A percentile compares a stretch with the other conserved stretches of the same genome.
These are phyloP conservation scores for Gentiana straminea DNA, from an alignment of 257 asterid species.

Conservation along the genomic window DNA sequence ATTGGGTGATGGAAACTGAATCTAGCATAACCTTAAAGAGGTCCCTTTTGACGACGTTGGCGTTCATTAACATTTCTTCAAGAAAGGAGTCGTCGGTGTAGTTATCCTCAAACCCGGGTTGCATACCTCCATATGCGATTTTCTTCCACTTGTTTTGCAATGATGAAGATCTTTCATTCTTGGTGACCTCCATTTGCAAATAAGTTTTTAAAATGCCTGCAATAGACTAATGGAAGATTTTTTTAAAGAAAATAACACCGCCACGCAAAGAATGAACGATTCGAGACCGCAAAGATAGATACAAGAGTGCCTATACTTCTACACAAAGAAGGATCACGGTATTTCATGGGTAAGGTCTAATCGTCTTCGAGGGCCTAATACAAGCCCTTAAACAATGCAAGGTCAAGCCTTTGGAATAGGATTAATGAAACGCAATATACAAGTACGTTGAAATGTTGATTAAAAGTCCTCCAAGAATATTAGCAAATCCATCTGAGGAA, in stretches of 20 bases:
- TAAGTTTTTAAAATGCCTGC: slow-evolving; percentile 9
- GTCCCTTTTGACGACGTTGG: slow-evolving; percentile 84
- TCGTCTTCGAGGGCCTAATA: too few relatives aligned
- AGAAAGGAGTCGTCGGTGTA: slow-evolving; percentile 85
- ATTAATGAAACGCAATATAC: too few relatives aligned
- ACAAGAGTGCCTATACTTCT: too few relatives aligned
- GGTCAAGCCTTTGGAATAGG: too few relatives aligned
- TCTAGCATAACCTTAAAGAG: slow-evolving; percentile 76
- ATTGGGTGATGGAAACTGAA: slow-evolving; percentile 78
- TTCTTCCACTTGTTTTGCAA: slow-evolving; percentile 55
- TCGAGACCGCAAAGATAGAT: too few relatives aligned
- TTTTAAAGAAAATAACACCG: neutral
- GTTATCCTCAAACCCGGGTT: slow-evolving; percentile 85
- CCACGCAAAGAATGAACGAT: too few relatives aligned
- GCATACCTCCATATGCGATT: slow-evolving; percentile 94
- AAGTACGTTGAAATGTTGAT: too few relatives aligned
- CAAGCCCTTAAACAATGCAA: too few relatives aligned
- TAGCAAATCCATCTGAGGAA: too few relatives aligned
- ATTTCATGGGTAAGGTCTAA: too few relatives aligned
- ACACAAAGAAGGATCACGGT: too few relatives aligned
- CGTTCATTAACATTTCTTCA: slow-evolving; percentile 92
- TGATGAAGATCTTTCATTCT: slow-evolving; percentile 28
- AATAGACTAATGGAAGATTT: neutral
- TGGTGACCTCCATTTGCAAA: slow-evolving; percentile 33
- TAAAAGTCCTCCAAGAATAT: too few relatives aligned